phyloP scores from a whole-genome alignment of 106 monocot genomes.

The Allium sativum region DNA sequence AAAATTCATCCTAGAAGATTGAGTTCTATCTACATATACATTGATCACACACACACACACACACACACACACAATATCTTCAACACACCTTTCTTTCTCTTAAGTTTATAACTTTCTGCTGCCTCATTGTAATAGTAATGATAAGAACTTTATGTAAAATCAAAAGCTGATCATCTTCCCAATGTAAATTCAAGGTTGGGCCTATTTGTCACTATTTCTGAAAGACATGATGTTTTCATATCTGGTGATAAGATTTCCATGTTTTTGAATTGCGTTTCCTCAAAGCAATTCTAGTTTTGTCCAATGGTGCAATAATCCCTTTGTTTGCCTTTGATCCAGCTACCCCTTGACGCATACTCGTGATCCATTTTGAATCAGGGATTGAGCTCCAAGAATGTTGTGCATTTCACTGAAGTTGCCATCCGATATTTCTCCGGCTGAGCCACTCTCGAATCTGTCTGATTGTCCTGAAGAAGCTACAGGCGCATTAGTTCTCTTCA shows the following conservation, averaged over 20 bases:
- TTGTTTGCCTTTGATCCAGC: constrained; percentile 19
- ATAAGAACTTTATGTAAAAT: constrained; percentile 2
- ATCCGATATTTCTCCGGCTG: constrained; percentile 41
- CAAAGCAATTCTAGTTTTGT: constrained; percentile 12
- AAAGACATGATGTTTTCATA: constrained; percentile 24
- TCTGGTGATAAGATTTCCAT: constrained; percentile 11
- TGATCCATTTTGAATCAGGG: constrained; percentile 8
- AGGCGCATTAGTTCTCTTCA: constrained; percentile 55
- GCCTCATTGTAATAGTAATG: not conserved
- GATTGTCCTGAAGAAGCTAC: constrained; percentile 32
- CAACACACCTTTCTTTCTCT: constrained; percentile 5
- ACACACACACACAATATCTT: not conserved
- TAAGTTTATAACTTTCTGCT: constrained; percentile 11
- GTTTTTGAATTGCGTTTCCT: constrained; percentile 12
- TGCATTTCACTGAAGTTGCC: constrained; percentile 35
- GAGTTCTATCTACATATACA: not conserved
- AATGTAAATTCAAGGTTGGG: constrained; percentile 60
- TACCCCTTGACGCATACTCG: constrained; percentile 5
- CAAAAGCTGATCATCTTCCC: constrained; percentile 26
- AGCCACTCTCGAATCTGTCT: constrained; percentile 40
- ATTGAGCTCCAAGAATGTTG: constrained; percentile 11
- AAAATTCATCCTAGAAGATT: constrained; percentile 3
- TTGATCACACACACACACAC: not conserved
- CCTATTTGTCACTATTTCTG: constrained; percentile 24
- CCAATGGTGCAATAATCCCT: constrained; percentile 10